These are phyloP conservation scores for Dactylellina parvicollis DNA, from an alignment of 2,329 filamentous ascomycete genomes.

Conservation along the genomic window DNA sequence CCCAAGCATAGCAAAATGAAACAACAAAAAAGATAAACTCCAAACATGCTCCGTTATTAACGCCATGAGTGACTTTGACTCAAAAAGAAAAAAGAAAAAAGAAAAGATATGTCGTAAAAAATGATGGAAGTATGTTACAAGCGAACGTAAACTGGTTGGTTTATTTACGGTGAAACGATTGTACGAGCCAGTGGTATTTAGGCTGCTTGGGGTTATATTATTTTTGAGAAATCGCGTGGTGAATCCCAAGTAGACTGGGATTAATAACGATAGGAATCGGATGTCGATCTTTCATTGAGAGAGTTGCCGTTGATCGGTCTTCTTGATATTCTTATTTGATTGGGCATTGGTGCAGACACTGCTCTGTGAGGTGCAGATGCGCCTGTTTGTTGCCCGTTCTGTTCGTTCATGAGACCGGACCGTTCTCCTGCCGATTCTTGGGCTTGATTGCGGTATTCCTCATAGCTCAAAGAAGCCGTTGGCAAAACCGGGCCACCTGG, in stretches of 20 bases:
- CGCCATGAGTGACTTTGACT: constrained; percentile 15
- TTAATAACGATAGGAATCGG: neutral
- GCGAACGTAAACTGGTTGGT: constrained; percentile 24
- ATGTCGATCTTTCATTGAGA: constrained; percentile 19
- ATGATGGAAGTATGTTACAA: constrained; percentile 30
- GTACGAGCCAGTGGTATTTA: neutral
- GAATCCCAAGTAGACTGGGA: neutral
- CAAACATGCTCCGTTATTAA: constrained; percentile 21
- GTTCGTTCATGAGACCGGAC: constrained; percentile 21
- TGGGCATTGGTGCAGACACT: constrained; percentile 36
- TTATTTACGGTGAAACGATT: constrained; percentile 26
- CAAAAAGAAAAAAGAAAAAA: constrained; percentile 22
- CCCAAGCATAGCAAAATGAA: constrained; percentile 13
- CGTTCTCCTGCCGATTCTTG: constrained; percentile 19
- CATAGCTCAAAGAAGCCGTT: constrained; percentile 48
- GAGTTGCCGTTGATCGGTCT: constrained; percentile 34
- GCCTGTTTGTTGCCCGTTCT: neutral
- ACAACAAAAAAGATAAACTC: constrained; percentile 6
- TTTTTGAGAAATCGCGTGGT: neutral
- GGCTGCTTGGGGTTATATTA: neutral
- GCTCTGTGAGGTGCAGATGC: constrained; percentile 34
- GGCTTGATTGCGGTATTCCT: constrained; percentile 41
- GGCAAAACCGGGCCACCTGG: constrained; percentile 31
- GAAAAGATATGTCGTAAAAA: constrained; percentile 7
- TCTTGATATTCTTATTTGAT: constrained; percentile 29